Base-by-base conservation (phyloP, 495 filamentous ascomycete genomes). In the Penicillium malachiteum region DNA sequence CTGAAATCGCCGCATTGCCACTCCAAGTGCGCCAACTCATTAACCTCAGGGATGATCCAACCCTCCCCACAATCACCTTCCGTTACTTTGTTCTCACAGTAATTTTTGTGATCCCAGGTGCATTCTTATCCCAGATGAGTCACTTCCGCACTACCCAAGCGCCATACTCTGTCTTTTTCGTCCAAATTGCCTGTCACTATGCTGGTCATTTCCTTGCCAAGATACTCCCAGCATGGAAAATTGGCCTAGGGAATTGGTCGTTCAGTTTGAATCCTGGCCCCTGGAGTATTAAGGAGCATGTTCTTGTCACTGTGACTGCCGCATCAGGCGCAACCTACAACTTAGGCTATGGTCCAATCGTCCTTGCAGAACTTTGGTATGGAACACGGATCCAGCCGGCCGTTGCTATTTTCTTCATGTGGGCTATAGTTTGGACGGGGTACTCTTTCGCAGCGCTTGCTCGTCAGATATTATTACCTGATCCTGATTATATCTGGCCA, bases 261-360 rank as follows among this genome's bases (percentile, higher is more conserved):
- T 81, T 81, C 57, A 78, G 61, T 48, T 61, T 83, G 12, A 84
- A 84, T 52, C 81, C 81, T 0, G 81, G 78, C 0, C 80, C 81
- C 0, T 84, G 78, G 75, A 81, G 75, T 45, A 68, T 77, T 52
- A 84, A 82, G 63, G 81, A 85, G 57, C 81, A 84, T 66, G 79
- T 83, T 7, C 62, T 85, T 16, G 74, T 83, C 3, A 81, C 78
- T 7, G 60, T 84, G 38, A 78, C 80, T 0, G 78, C 81, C 3
- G 77, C 78, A 6, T 81, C 80, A 7, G 81, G 80, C 7, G 81
- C 79, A 0, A 81, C 75, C 7, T 75, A 74, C 32, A 82, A 80
- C 55, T 60, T 79, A 39, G 79, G 73, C 4, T 78, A 73, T 56
- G 67, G 72, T 1, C 73, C 76, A 1, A 82, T 83, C 33, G 74